Evolutionary conservation across 495 filamentous ascomycete genomes (phyloP).

Genomic region (Parmelia sp.): DNA sequence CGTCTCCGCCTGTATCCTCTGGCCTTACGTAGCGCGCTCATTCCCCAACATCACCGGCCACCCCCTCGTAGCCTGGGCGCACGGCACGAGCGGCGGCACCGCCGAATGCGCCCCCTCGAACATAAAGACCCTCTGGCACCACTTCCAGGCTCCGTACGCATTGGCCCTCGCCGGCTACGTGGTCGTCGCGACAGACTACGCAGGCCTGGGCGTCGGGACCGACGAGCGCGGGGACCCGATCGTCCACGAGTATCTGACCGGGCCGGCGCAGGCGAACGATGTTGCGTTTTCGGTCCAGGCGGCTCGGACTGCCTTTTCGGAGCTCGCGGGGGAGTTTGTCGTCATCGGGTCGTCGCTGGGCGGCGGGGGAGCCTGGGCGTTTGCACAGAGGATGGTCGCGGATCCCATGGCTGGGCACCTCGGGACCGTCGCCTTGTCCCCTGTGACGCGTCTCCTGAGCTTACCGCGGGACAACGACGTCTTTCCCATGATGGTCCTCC

Average conservation of each 20-base stretch:
- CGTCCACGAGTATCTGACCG: background rate
- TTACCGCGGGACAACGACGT: slow-evolving; percentile 18
- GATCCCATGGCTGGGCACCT: slow-evolving; percentile 32
- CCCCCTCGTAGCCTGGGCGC: slow-evolving; percentile 45
- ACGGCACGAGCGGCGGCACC: slow-evolving; percentile 46
- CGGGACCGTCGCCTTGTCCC: slow-evolving; percentile 35
- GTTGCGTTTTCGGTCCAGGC: slow-evolving; percentile 37
- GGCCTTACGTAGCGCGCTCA: slow-evolving; percentile 37
- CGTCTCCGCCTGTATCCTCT: slow-evolving; percentile 35
- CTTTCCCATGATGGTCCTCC: slow-evolving; percentile 18
- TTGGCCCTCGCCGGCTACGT: slow-evolving; percentile 45
- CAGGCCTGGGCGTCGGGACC: slow-evolving; percentile 43
- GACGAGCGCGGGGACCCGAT: slow-evolving; percentile 14
- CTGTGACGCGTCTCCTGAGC: slow-evolving; percentile 25
- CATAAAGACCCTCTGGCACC: slow-evolving; percentile 40
- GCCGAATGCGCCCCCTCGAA: slow-evolving; percentile 40
- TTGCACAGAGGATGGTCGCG: slow-evolving; percentile 32
- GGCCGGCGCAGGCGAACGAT: slow-evolving; percentile 31
- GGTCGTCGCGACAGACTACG: slow-evolving; percentile 50
- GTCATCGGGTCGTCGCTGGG: slow-evolving; percentile 41
- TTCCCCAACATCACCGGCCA: slow-evolving; percentile 9
- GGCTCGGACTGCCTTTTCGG: slow-evolving; percentile 32
- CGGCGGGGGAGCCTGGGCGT: slow-evolving; percentile 37
- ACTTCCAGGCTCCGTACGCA: slow-evolving; percentile 38
- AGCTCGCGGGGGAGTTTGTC: slow-evolving; percentile 33